These are phyloP conservation scores for Carex littledalei DNA, from an alignment of 176 grass and related monocot genomes.

Conservation along the genomic window DNA sequence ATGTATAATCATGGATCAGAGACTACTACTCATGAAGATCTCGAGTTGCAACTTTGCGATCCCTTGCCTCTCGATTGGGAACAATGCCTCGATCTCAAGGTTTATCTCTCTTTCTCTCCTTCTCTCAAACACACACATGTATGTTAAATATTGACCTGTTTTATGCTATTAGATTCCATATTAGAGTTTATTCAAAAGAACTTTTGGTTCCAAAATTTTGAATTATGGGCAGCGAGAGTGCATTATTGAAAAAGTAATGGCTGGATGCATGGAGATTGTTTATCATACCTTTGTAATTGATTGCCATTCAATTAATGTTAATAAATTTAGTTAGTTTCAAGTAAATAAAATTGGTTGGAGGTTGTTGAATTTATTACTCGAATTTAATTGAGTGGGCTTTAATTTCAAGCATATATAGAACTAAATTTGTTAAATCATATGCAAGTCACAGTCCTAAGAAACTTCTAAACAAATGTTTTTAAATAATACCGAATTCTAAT, in stretches of 20 bases:
- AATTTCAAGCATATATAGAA: neutral
- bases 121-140: neutral
- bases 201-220: neutral
- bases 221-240: neutral
- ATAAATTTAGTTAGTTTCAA: neutral
- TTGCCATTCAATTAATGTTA: neutral
- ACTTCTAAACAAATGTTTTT: neutral
- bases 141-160: neutral
- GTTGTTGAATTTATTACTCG: neutral
- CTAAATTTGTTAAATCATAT: neutral
- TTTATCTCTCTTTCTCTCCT: slow-evolving; percentile 22
- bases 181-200: neutral
- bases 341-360: slow-evolving; percentile 6
- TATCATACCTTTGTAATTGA: neutral
- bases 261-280: neutral
- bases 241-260: neutral
- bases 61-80: slow-evolving; percentile 42
- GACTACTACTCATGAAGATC: neutral
- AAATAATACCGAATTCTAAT: slow-evolving; percentile 1
- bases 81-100: slow-evolving; percentile 36
- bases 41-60: slow-evolving; percentile 35
- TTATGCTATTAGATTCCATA: neutral
- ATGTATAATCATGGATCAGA: slow-evolving; percentile 3
- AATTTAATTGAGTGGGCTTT: neutral
- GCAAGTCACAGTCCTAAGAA: neutral